Conservation (phyloP, 371 early-diverging fungal species). For the Mucor piriformis region DNA sequence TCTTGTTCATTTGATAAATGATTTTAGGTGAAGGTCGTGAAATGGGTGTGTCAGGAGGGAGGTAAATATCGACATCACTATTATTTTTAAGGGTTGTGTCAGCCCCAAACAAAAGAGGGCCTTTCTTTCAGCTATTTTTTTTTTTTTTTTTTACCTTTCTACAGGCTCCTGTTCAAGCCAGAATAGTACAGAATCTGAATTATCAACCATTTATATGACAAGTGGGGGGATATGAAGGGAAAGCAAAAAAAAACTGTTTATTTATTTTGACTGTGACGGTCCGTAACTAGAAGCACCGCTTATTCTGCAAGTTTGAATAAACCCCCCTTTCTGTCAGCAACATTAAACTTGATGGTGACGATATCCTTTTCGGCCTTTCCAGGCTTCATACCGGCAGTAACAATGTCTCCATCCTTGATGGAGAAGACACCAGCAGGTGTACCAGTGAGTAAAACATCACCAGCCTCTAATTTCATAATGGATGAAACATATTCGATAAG, state of each 20-base stretch:
- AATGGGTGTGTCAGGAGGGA: slow-evolving; percentile 26
- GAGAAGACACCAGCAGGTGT: slow-evolving; percentile 92
- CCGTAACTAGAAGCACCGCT: too few relatives aligned
- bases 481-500: slow-evolving; percentile 79
- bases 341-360: slow-evolving; percentile 36
- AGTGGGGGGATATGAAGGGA: not conserved
- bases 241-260: not conserved
- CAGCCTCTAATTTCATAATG: slow-evolving; percentile 85
- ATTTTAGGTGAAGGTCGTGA: not conserved
- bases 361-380: slow-evolving; percentile 31
- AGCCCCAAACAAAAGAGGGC: too few relatives aligned
- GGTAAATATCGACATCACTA: not conserved
- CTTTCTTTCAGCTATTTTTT: too few relatives aligned
- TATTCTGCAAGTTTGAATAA: slow-evolving; percentile 29
- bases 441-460: slow-evolving; percentile 81
- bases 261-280: not conserved
- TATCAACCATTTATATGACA: not conserved
- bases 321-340: slow-evolving; percentile 46
- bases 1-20: slow-evolving; percentile 1
- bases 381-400: slow-evolving; percentile 75
- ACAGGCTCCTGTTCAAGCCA: slow-evolving; percentile 26
- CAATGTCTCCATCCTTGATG: slow-evolving; percentile 73
- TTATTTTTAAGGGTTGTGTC: too few relatives aligned
- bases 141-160: slow-evolving; percentile 2
- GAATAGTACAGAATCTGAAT: slow-evolving; percentile 6